These are phyloP conservation scores for Tubosaeta sp. DNA, from an alignment of 768 basidiomycete species.

Conservation along the genomic window DNA sequence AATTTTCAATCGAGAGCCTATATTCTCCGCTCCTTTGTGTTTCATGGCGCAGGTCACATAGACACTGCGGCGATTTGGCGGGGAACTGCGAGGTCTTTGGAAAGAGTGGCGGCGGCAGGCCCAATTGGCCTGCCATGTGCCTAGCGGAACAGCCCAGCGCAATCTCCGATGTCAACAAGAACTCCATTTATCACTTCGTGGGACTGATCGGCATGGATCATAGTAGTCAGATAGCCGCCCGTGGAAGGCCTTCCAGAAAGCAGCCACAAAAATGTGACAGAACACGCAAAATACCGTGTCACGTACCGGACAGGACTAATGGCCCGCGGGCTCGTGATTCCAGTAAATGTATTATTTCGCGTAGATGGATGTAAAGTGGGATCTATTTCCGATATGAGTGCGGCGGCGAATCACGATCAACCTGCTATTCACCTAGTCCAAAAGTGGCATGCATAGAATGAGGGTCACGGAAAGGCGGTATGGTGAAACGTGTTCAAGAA, in stretches of 20 bases:
- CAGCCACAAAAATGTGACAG: not conserved
- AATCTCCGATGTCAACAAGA: not conserved
- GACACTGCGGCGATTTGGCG: not conserved
- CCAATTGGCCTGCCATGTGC: not conserved
- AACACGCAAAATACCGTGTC: not conserved
- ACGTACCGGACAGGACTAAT: not conserved
- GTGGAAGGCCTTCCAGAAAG: not conserved
- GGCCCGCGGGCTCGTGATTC: not conserved
- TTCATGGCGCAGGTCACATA: not conserved
- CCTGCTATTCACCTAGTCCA: not conserved
- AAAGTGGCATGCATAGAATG: too few relatives aligned
- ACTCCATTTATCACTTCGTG: not conserved
- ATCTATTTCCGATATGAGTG: not conserved
- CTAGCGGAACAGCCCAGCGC: not conserved
- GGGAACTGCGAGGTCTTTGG: not conserved
- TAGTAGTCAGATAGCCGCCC: not conserved
- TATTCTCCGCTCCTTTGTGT: not conserved
- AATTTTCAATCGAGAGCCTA: not conserved
- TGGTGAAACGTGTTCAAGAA: too few relatives aligned
- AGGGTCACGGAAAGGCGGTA: too few relatives aligned
- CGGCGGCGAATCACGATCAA: not conserved
- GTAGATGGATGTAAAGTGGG: not conserved
- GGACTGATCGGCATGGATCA: not conserved
- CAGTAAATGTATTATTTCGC: not conserved
- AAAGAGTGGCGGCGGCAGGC: not conserved